These are phyloP conservation scores for Withania somnifera DNA, from an alignment of 305 asterid species.

Conservation along the genomic window DNA sequence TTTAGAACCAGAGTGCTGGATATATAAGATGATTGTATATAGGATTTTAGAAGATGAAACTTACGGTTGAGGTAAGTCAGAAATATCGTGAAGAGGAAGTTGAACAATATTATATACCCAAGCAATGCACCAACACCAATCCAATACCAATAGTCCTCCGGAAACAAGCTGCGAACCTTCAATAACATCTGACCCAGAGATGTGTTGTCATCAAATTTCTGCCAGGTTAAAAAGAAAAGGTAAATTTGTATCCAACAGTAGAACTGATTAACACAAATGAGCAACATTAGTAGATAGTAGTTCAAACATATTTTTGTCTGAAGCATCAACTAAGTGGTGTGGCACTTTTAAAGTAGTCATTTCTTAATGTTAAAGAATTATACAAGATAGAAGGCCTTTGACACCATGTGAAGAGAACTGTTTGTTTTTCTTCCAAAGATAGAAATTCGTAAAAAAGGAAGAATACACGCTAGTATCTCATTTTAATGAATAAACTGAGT, in stretches of 20 bases:
- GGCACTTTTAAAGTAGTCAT: neutral
- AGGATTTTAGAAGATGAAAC: constrained; percentile 23
- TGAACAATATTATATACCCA: constrained; percentile 56
- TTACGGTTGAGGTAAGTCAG: constrained; percentile 63
- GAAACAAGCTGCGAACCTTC: constrained; percentile 64
- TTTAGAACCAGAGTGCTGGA: neutral
- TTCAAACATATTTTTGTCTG: neutral
- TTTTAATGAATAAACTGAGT: neutral
- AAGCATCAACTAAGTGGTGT: neutral
- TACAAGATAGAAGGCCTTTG: neutral
- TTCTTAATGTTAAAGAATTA: neutral
- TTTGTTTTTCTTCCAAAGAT: neutral
- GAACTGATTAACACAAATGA: neutral
- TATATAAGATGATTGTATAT: neutral
- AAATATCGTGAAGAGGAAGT: constrained; percentile 45
- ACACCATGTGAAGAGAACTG: neutral
- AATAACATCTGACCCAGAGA: constrained; percentile 55
- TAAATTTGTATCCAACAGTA: neutral
- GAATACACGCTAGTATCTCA: neutral
- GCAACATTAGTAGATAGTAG: neutral
- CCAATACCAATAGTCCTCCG: constrained; percentile 68
- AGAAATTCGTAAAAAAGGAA: neutral
- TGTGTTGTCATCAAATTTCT: constrained; percentile 44
- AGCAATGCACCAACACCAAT: constrained; percentile 69
- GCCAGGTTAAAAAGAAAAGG: constrained; percentile 11